Base-by-base conservation (phyloP, 2,329 filamentous ascomycete species). In the Ceratocystis variospora region DNA sequence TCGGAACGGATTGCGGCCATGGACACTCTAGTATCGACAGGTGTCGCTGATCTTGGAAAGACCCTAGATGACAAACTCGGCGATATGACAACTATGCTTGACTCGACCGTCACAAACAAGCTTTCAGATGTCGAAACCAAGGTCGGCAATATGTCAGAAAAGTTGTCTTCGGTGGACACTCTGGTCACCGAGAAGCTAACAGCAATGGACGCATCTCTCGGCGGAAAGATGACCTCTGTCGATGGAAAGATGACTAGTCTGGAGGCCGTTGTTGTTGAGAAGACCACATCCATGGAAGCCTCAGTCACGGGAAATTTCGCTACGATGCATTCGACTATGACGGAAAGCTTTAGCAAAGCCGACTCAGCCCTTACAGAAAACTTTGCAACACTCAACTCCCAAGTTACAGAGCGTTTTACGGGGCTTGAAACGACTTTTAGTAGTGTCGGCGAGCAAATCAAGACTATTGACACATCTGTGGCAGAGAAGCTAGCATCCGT, bases 341-440 rank as follows among this genome's bases (percentile, higher is more conserved):
- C 66, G 6, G 66, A 68, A 7, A 50, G 64, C 41, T 66, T 68
- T 31, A 19, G 59, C 50, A 66, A 65, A 50, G 63, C 63, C 22
- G 66, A 68, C 31, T 46, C 63, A 28, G 66, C 66, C n/a, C 59
- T 68, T 8, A 66, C 66, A 2, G 66, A 68, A 61, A 68, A 68
- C 28, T 68, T 68, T 63, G 66, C 66, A n/a, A 68, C 66, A 45
- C 63, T 68, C 17, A 68, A 68, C 59, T 61, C 63, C 3, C 66
- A 68, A 17, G 61, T 68, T 15, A 48, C 66, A 1, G 66, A 68
- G 2, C 62, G 45, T 28, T 63, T 68, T 22, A 33, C 17, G 7
- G 44, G 63, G n/a, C 55, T 68, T 31, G 66, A 68, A 19, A 61
- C 66, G 8, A 63, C 66, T 12, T 41, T 68, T 8, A 61, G 48